phyloP scores from a whole-genome alignment of 257 asterid species.

The Haberlea rhodopensis region DNA sequence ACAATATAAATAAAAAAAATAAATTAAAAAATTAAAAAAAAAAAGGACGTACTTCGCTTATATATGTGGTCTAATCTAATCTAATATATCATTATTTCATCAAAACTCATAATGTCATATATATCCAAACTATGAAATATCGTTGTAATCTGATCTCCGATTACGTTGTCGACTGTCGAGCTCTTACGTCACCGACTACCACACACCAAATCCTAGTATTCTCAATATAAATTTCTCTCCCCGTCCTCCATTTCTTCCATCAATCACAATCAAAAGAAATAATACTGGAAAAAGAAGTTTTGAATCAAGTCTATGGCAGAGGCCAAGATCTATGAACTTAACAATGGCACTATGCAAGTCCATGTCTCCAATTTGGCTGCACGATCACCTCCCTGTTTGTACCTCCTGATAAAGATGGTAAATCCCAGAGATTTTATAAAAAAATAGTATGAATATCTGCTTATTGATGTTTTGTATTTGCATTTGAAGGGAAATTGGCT shows the following conservation, averaged over 20 bases:
- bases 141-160: neutral
- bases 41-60: too few species aligned
- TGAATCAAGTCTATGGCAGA: slow-evolving; percentile 50
- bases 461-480: slow-evolving; percentile 12
- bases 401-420: slow-evolving; percentile 87
- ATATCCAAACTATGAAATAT: too few species aligned
- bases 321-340: slow-evolving; percentile 79
- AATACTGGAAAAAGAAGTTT: too few species aligned
- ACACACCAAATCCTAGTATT: neutral
- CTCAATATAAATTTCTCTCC: neutral
- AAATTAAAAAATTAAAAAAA: too few species aligned
- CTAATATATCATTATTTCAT: too few species aligned
- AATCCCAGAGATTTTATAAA: too few species aligned
- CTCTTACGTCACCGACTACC: too few species aligned
- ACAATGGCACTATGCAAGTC: slow-evolving; percentile 74
- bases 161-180: neutral
- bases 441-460: neutral
- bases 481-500: slow-evolving; percentile 63
- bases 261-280: neutral
- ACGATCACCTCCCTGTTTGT: slow-evolving; percentile 81
- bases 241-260: neutral
- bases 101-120: too few species aligned
- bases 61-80: too few species aligned
- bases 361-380: slow-evolving; percentile 81
- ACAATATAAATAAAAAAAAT: too few species aligned